These are phyloP conservation scores for Lecanicillium sp. DNA, from an alignment of 2,329 filamentous ascomycete genomes.

Conservation along the genomic window DNA sequence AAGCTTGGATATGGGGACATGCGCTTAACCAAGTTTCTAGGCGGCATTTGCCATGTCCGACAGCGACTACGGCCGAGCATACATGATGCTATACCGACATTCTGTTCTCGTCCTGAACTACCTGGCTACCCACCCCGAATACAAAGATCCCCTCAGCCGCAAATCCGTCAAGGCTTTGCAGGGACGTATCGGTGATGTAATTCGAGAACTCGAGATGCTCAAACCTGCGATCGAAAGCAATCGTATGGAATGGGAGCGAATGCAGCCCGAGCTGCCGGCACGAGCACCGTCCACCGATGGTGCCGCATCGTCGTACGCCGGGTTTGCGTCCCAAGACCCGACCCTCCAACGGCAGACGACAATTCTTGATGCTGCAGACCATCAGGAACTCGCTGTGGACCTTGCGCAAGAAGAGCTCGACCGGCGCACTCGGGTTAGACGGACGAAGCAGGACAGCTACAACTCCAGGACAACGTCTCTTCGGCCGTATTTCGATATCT, in stretches of 20 bases:
- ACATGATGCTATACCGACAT: conserved; percentile 85
- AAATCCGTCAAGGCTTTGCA: conserved; percentile 52
- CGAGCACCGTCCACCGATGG: conserved; percentile 17
- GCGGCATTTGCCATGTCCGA: conserved; percentile 80
- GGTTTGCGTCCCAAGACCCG: conserved; percentile 52
- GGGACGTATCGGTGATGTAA: conserved; percentile 48
- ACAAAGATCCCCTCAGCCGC: conserved; percentile 58
- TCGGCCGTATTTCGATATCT: conserved; percentile 4
- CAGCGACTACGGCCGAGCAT: conserved; percentile 80
- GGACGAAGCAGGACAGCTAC: conserved; percentile 30
- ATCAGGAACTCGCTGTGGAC: conserved; percentile 70
- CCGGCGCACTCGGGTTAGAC: conserved; percentile 57
- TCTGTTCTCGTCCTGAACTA: conserved; percentile 75
- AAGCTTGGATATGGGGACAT: no score
- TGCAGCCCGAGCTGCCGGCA: conserved; percentile 33
- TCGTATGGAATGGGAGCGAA: conserved; percentile 60
- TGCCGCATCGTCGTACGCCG: conserved; percentile 33
- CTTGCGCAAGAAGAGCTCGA: conserved; percentile 67
- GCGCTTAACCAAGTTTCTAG: conserved; percentile 39
- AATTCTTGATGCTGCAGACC: conserved; percentile 62
- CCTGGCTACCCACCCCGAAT: conserved; percentile 70
- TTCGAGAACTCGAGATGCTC: conserved; percentile 68
- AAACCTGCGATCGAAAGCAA: conserved; percentile 71
- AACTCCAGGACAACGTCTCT: conserved; percentile 3
- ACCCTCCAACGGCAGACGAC: conserved; percentile 51